A percentile compares a stretch with the other conserved stretches of the same genome.
Conservation (phyloP, 805 yeast genomes). For the Ogataea populi-albae region DNA sequence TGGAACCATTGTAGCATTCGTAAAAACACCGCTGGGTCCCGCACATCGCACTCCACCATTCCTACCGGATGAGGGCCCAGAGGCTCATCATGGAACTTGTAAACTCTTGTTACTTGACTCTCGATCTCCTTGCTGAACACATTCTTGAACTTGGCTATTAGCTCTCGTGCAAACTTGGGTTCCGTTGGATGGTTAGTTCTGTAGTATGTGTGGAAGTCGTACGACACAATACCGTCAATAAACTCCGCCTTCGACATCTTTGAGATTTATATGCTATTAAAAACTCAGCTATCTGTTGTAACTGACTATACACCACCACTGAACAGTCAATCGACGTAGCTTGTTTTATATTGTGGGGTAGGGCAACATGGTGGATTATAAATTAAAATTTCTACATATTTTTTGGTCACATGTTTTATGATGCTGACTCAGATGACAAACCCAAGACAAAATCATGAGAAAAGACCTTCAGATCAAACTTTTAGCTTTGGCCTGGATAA, state of each 20-base stretch:
- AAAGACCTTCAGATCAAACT: conserved; percentile 1
- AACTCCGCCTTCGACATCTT: conserved; percentile 1
- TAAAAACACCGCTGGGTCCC: conserved; percentile 42
- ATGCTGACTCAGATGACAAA: conserved; percentile 3
- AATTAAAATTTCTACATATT: too few relatives aligned
- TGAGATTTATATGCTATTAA: too few relatives aligned
- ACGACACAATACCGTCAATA: conserved; percentile 34
- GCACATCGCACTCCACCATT: conserved; percentile 58
- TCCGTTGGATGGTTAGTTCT: conserved; percentile 35
- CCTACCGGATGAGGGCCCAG: conserved; percentile 59
- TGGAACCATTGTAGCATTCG: conserved; percentile 50
- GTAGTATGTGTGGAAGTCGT: conserved; percentile 58
- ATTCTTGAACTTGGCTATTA: conserved; percentile 23
- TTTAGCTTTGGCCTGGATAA: neutral
- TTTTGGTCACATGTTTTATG: neutral
- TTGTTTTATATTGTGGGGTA: too few relatives aligned
- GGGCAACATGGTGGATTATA: too few relatives aligned
- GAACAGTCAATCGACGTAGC: too few relatives aligned
- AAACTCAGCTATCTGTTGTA: too few relatives aligned
- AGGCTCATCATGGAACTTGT: conserved; percentile 45
- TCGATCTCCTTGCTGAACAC: conserved; percentile 28
- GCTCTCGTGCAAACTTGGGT: conserved; percentile 29
- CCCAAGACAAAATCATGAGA: too few relatives aligned
- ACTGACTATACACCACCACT: too few relatives aligned
- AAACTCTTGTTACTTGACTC: conserved; percentile 40